Conservation (phyloP, 768 basidiomycete genomes). For the Kwoniella sp. region DNA sequence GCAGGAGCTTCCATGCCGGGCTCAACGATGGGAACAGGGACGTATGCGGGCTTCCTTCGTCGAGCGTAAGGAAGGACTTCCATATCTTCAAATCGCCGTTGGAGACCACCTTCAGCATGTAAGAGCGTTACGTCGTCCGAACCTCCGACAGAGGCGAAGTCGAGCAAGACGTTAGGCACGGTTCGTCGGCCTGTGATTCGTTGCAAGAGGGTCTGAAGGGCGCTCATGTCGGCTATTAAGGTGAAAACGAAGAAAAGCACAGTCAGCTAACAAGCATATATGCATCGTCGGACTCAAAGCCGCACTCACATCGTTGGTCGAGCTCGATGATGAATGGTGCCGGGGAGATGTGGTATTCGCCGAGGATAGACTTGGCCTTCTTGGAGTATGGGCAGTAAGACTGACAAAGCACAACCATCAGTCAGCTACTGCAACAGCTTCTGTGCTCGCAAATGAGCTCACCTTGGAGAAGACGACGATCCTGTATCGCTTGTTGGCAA, state of each 20-base stretch:
- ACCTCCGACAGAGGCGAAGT: conserved; percentile 53
- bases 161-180: conserved; percentile 55
- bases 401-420: conserved; percentile 26
- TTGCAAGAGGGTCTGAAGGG: conserved; percentile 49
- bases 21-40: not conserved
- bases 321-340: conserved; percentile 54
- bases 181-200: conserved; percentile 54
- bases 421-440: not conserved
- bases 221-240: conserved; percentile 44
- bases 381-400: conserved; percentile 56
- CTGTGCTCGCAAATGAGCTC: conserved; percentile 9
- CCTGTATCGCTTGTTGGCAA: conserved; percentile 45
- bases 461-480: conserved; percentile 55
- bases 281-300: not conserved
- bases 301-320: conserved; percentile 51
- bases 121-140: conserved; percentile 55
- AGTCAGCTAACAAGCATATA: too few relatives aligned
- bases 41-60: conserved; percentile 5
- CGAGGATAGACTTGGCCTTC: conserved; percentile 51
- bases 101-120: conserved; percentile 53
- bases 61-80: conserved; percentile 29
- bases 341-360: conserved; percentile 42
- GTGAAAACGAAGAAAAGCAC: too few relatives aligned
- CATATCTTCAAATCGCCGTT: conserved; percentile 36
- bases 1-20: not conserved